phyloP scores from a whole-genome alignment of 2,329 filamentous ascomycete species.

The Fusarium multiceps region DNA sequence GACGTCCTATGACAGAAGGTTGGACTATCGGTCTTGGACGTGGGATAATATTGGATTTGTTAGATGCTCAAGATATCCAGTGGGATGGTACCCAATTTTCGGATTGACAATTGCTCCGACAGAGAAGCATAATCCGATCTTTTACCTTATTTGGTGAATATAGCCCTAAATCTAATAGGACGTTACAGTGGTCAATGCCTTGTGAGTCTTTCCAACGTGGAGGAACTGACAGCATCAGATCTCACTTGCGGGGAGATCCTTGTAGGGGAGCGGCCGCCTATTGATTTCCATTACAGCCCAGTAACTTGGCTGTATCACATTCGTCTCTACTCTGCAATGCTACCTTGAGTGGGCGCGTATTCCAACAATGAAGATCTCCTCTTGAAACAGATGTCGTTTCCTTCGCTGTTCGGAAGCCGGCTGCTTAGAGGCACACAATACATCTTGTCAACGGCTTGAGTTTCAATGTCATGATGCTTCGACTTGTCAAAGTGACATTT shows the following conservation, averaged over 20 bases:
- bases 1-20: neutral
- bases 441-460: slow-evolving; percentile 3
- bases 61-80: slow-evolving; percentile 1
- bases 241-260: slow-evolving; percentile 15
- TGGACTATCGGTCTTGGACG: neutral
- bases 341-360: slow-evolving; percentile 10
- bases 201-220: slow-evolving; percentile 1
- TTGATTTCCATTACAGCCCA: neutral
- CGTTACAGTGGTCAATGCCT: neutral
- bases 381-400: slow-evolving; percentile 17
- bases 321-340: neutral
- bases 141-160: slow-evolving; percentile 7
- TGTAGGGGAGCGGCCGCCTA: slow-evolving; percentile 38
- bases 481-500: neutral
- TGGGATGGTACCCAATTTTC: slow-evolving; percentile 16
- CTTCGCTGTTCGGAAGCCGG: neutral
- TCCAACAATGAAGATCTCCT: neutral
- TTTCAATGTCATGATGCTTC: slow-evolving; percentile 22
- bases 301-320: neutral
- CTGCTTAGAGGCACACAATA: neutral
- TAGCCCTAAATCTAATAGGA: neutral
- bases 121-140: slow-evolving; percentile 10
- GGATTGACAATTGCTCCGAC: slow-evolving; percentile 20
- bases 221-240: slow-evolving; percentile 10
- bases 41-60: slow-evolving; percentile 11